phyloP scores from a whole-genome alignment of 2,329 filamentous ascomycete genomes.

The Diaporthe vexans region DNA sequence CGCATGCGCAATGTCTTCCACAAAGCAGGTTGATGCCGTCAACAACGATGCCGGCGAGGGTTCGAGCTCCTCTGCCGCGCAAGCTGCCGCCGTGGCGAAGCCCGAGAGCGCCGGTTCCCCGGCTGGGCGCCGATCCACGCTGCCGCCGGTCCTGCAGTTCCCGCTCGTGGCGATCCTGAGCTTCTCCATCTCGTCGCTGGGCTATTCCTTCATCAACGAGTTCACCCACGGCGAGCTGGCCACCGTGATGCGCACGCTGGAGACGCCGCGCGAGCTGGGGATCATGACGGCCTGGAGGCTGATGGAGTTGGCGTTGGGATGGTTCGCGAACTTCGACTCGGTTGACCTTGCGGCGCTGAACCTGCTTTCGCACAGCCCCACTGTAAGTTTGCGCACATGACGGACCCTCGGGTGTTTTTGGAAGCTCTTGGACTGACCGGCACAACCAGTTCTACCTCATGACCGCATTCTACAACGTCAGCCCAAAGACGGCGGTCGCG shows the following conservation, averaged over 20 bases:
- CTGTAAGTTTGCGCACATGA: slow-evolving; percentile 60
- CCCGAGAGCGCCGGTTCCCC: slow-evolving; percentile 5
- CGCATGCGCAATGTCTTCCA: slow-evolving; percentile 37
- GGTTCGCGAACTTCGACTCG: slow-evolving; percentile 82
- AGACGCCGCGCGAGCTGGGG: slow-evolving; percentile 73
- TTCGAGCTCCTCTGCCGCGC: slow-evolving; percentile 15
- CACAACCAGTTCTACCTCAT: slow-evolving; percentile 77
- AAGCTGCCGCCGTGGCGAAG: slow-evolving; percentile 16
- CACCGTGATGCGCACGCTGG: slow-evolving; percentile 73
- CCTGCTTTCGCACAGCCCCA: slow-evolving; percentile 81
- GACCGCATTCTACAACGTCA: slow-evolving; percentile 81
- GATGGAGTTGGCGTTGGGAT: slow-evolving; percentile 80
- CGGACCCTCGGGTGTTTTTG: not conserved
- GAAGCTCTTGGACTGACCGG: slow-evolving; percentile 40
- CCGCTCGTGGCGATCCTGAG: slow-evolving; percentile 67
- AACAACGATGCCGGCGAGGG: slow-evolving; percentile 36
- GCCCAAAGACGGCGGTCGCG: slow-evolving; percentile 69
- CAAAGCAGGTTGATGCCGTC: slow-evolving; percentile 28
- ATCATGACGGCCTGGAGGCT: slow-evolving; percentile 67
- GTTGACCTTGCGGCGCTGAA: slow-evolving; percentile 76
- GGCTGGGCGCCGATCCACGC: slow-evolving; percentile 48
- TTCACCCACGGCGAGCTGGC: slow-evolving; percentile 77
- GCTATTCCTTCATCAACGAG: slow-evolving; percentile 73
- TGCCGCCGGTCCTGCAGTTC: slow-evolving; percentile 64
- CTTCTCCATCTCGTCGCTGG: slow-evolving; percentile 73